Conservation (phyloP, 2,329 filamentous ascomycete genomes). For the Teratosphaeria zuluensis region DNA sequence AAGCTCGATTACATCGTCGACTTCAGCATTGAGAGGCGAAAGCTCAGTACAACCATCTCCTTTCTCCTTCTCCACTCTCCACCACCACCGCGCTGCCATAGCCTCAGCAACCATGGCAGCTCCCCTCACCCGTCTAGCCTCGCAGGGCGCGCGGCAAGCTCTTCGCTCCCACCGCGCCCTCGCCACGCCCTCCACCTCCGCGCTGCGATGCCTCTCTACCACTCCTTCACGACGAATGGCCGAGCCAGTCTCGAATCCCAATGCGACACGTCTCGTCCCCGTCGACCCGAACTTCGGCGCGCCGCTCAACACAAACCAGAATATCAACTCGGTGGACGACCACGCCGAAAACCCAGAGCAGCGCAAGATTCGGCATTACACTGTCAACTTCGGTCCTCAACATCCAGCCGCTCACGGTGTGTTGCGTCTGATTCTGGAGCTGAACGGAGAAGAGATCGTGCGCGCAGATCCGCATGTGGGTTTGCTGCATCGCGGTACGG, state of each 20-base stretch:
- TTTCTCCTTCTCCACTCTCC: slow-evolving; percentile 4
- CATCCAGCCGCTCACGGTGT: slow-evolving; percentile 98
- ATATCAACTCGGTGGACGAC: slow-evolving; percentile 34
- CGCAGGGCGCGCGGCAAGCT: slow-evolving; percentile 54
- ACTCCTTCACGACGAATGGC: slow-evolving; percentile 55
- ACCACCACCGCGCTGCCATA: slow-evolving; percentile 6
- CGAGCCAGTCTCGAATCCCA: slow-evolving; percentile 34
- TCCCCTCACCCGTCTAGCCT: slow-evolving; percentile 61
- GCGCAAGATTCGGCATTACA: slow-evolving; percentile 96
- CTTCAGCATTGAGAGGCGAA: slow-evolving; percentile 1
- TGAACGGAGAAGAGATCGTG: slow-evolving; percentile 96
- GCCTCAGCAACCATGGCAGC: slow-evolving; percentile 51
- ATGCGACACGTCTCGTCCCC: slow-evolving; percentile 53
- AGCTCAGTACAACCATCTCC: slow-evolving; percentile 11
- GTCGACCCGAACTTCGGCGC: slow-evolving; percentile 55
- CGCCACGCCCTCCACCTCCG: slow-evolving; percentile 23
- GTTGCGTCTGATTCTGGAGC: slow-evolving; percentile 90
- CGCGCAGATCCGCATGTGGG: slow-evolving; percentile 95
- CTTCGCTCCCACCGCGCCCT: slow-evolving; percentile 41
- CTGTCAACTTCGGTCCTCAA: slow-evolving; percentile 98
- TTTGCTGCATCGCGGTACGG: slow-evolving; percentile 88
- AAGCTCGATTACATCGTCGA: slow-evolving; percentile 10
- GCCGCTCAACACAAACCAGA: slow-evolving; percentile 36
- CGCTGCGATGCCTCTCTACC: slow-evolving; percentile 55
- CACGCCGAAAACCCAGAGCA: slow-evolving; percentile 41